Base-by-base conservation (phyloP, 2,329 filamentous ascomycete genomes). In the Septoria linicola region DNA sequence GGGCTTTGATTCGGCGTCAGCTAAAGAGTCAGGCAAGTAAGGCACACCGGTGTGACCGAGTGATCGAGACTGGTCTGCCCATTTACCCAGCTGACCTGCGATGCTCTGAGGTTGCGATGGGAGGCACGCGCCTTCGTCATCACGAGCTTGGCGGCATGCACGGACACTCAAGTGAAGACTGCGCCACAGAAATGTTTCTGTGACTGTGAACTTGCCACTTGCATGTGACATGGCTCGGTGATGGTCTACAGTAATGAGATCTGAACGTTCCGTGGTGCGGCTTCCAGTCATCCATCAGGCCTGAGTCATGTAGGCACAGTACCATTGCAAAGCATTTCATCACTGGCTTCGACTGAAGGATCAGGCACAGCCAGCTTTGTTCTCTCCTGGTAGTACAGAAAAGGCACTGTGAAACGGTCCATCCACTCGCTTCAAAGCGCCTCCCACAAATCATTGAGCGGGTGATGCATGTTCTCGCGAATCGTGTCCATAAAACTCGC, bases 11-110 rank as follows among this genome's bases (percentile, higher is more conserved):
- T 20, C 27, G 25, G 36, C 47, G 55, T 59, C 57, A 59, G 57
- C 48, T 53, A 54, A 57, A 54, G 54, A 55, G 34, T 59, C 51
- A 55, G 54, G 57, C 57, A 57, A 49, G 46, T 51, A 53, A 55
- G 42, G 44, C 16, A 51, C 41, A 27, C 23, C 19, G 31, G 34
- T 36, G 41, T 35, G 47, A 34, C 32, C 31, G 19, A 30, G n/a
- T 46, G 43, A 46, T 46, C 35, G 44, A 40, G 44, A 47, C 30
- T 47, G 41, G 51, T 40, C 30, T 39, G 32, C 10, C 5, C 23
- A 30, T 36, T 21, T 27, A n/a, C 40, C 23, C 23, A 19, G 32
- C 36, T 34, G 49, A 27, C 23, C 10, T 27, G 23, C 10, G 23
- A 10, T 27, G 23, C 23, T 5, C 23, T 27, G 50, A 53, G 44